Conservation (phyloP, 495 filamentous ascomycete genomes). For the Lasiosphaeriaceae sp. region DNA sequence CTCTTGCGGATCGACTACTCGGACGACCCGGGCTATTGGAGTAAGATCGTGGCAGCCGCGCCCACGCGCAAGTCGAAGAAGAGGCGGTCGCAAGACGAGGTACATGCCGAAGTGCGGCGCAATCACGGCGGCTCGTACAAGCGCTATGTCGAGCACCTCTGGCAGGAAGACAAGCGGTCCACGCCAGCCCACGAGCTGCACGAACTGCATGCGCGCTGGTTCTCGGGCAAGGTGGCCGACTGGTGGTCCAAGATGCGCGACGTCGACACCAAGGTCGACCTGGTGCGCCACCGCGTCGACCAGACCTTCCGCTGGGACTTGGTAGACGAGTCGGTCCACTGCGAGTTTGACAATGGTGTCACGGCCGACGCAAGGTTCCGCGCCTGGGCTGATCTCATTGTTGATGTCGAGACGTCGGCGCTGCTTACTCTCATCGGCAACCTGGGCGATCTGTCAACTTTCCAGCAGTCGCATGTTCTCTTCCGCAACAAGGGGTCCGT, state of each 20-base stretch:
- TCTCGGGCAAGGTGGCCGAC: neutral
- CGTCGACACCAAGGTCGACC: too few relatives aligned
- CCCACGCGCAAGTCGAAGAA: neutral
- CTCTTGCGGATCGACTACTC: conserved; percentile 15
- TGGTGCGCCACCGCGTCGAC: neutral
- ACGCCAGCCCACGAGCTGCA: neutral
- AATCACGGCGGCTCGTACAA: neutral
- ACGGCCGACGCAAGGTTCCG: neutral
- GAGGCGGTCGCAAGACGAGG: neutral
- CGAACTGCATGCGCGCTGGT: conserved; percentile 18
- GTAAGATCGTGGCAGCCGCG: neutral
- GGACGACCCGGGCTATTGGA: conserved; percentile 14
- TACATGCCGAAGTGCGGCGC: too few relatives aligned
- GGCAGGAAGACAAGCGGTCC: neutral
- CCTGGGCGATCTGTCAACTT: too few relatives aligned
- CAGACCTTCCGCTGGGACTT: neutral
- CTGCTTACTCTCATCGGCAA: neutral
- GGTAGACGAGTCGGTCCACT: neutral
- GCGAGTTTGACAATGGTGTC: neutral
- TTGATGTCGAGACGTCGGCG: neutral
- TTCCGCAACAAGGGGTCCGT: neutral
- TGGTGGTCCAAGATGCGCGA: too few relatives aligned
- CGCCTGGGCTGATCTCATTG: neutral
- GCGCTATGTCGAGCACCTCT: conserved; percentile 9
- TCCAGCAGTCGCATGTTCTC: neutral